These are phyloP conservation scores for Mycena venus DNA, from an alignment of 768 basidiomycete species.

Conservation along the genomic window DNA sequence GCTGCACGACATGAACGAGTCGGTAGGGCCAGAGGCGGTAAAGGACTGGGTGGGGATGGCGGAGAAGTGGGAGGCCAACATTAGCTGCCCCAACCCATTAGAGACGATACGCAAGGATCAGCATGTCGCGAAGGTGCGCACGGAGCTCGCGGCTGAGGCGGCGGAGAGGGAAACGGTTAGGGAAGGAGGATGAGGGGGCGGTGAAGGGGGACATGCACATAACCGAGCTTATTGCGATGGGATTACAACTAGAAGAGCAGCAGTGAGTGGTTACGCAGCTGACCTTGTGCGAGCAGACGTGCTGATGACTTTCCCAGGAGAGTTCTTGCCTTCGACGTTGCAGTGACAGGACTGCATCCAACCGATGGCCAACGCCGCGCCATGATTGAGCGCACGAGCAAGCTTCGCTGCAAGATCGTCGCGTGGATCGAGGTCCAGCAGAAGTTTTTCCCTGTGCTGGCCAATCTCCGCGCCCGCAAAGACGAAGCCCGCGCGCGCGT, in stretches of 20 bases:
- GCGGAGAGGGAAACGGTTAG: neutral
- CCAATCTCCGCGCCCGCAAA: too few relatives aligned
- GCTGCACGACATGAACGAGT: neutral
- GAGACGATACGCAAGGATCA: neutral
- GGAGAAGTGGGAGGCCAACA: neutral
- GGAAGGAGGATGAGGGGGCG: too few relatives aligned
- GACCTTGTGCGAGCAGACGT: too few relatives aligned
- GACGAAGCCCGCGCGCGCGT: too few relatives aligned
- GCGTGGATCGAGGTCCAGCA: too few relatives aligned
- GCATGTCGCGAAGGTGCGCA: slow-evolving; percentile 24
- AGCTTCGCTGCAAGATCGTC: slow-evolving; percentile 14
- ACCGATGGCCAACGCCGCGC: slow-evolving; percentile 35
- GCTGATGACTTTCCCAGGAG: neutral
- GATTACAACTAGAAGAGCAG: too few relatives aligned
- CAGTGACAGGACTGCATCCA: slow-evolving; percentile 15
- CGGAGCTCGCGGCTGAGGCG: slow-evolving; percentile 28
- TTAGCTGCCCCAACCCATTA: neutral
- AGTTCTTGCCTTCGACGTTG: neutral
- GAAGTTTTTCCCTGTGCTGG: slow-evolving; percentile 18
- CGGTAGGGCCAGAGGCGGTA: neutral
- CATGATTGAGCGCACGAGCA: slow-evolving; percentile 28
- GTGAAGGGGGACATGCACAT: too few relatives aligned
- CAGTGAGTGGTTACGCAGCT: too few relatives aligned
- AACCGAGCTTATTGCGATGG: too few relatives aligned
- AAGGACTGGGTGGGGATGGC: slow-evolving; percentile 2